Evolutionary conservation across 768 basidiomycete genomes (phyloP).

Genomic region (Polyporus arcularius): DNA sequence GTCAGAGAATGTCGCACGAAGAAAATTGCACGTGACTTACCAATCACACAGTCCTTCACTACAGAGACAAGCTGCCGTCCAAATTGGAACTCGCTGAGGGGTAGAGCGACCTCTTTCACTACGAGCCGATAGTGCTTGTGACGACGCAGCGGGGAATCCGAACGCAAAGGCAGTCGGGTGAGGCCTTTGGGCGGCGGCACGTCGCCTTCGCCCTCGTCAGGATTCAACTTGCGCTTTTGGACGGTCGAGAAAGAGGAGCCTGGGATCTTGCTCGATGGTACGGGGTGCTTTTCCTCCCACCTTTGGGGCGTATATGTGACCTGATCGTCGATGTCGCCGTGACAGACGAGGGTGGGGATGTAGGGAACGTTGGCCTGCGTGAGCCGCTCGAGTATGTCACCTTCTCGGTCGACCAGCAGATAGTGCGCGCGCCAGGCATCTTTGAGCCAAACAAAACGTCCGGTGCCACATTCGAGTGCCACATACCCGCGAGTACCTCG

Average conservation of each 20-base stretch:
- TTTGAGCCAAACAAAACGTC: conserved; percentile 8
- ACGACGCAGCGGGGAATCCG: not conserved
- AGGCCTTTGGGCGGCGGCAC: not conserved
- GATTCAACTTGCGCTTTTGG: not conserved
- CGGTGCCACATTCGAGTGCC: conserved; percentile 5
- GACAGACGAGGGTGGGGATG: not conserved
- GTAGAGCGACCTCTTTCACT: not conserved
- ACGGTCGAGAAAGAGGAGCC: not conserved
- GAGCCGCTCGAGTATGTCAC: not conserved
- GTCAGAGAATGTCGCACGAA: not conserved
- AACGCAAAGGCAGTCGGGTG: not conserved
- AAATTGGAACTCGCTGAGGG: not conserved
- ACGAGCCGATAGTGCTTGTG: conserved; percentile 8
- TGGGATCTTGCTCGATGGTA: not conserved
- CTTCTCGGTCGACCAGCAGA: not conserved
- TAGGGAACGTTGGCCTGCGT: not conserved
- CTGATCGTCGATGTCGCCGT: not conserved
- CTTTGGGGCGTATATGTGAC: not conserved
- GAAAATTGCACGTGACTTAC: not conserved
- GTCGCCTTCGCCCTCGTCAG: not conserved
- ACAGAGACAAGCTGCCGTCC: not conserved
- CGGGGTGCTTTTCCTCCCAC: not conserved
- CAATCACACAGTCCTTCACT: not conserved
- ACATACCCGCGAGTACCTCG: conserved; percentile 17
- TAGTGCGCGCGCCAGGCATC: conserved; percentile 7